Percentiles rank a stretch among this genome's conserved stretches.
Conservation (phyloP, 2,329 filamentous ascomycete genomes). For the Thermomyces lanuginosus region DNA sequence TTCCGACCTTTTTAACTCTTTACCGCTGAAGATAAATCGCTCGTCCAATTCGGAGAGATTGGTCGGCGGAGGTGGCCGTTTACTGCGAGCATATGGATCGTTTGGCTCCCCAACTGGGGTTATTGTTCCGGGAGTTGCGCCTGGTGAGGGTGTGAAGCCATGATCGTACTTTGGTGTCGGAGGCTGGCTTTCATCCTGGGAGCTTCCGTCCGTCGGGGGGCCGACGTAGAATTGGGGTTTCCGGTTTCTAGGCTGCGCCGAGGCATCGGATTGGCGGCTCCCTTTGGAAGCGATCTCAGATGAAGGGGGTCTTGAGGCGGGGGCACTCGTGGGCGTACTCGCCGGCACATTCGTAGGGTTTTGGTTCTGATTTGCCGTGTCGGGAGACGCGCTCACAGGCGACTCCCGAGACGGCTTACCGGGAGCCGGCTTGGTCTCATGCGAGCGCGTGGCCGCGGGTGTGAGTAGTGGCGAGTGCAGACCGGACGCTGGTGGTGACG, state of each 20-base stretch:
- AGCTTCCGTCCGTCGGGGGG: slow-evolving; percentile 38
- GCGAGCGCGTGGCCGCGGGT: slow-evolving; percentile 56
- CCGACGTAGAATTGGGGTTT: slow-evolving; percentile 41
- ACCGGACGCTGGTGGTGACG: slow-evolving; percentile 50
- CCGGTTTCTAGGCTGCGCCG: slow-evolving; percentile 29
- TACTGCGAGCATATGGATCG: slow-evolving; percentile 74
- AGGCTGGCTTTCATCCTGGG: slow-evolving; percentile 46
- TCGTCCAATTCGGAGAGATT: slow-evolving; percentile 55
- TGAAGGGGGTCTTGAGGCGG: slow-evolving; percentile 25
- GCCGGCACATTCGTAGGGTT: slow-evolving; percentile 28
- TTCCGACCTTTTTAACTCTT: slow-evolving; percentile 56
- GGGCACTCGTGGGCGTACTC: slow-evolving; percentile 19
- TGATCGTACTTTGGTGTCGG: slow-evolving; percentile 36
- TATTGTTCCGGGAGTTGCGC: slow-evolving; percentile 52
- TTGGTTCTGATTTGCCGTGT: too few relatives aligned
- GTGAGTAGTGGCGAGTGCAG: slow-evolving; percentile 83
- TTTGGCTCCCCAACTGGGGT: slow-evolving; percentile 65
- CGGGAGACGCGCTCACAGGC: slow-evolving; percentile 18
- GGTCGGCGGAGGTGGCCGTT: slow-evolving; percentile 52
- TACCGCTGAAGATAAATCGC: slow-evolving; percentile 67
- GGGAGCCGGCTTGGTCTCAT: slow-evolving; percentile 37
- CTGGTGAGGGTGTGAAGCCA: slow-evolving; percentile 29
- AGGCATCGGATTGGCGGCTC: slow-evolving; percentile 28
- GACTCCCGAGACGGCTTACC: too few relatives aligned
- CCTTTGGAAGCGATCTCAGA: slow-evolving; percentile 26